phyloP scores from a whole-genome alignment of 495 filamentous ascomycete species.

The Podospora appendiculata region DNA sequence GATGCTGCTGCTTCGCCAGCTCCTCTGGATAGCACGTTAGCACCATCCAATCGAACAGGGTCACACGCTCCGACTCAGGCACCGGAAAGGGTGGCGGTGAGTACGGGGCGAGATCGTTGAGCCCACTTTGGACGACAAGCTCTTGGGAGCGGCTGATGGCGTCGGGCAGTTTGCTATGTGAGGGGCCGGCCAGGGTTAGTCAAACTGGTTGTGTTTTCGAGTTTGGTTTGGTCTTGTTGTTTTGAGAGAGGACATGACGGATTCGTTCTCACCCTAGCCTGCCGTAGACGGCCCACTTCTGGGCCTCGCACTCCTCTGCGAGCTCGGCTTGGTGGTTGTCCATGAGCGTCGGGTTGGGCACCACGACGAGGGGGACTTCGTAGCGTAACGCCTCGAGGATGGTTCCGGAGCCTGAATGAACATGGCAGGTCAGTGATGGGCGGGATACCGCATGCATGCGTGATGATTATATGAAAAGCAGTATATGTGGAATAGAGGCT shows the following conservation, averaged over 20 bases:
- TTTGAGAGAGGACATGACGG: background rate
- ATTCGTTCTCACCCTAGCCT: conserved; percentile 47
- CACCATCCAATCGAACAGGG: conserved; percentile 29
- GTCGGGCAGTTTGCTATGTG: conserved; percentile 21
- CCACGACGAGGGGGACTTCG: conserved; percentile 66
- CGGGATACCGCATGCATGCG: too few species aligned
- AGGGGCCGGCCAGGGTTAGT: background rate
- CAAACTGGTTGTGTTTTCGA: background rate
- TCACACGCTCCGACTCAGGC: conserved; percentile 19
- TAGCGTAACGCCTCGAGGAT: conserved; percentile 70
- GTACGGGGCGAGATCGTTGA: conserved; percentile 19
- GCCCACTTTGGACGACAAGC: conserved; percentile 7
- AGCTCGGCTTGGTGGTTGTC: conserved; percentile 91
- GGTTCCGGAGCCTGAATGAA: conserved; percentile 67
- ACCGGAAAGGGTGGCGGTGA: conserved; percentile 20
- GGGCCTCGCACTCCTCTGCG: conserved; percentile 58
- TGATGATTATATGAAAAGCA: background rate
- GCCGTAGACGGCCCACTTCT: conserved; percentile 64
- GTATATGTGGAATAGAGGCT: background rate
- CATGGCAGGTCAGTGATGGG: background rate
- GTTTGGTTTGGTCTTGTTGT: background rate
- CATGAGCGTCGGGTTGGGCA: conserved; percentile 75
- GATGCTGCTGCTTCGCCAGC: conserved; percentile 13
- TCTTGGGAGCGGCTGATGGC: conserved; percentile 15
- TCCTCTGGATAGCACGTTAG: conserved; percentile 28